Conservation (phyloP, 2,329 filamentous ascomycete genomes). For the Diaporthe nobilis region DNA sequence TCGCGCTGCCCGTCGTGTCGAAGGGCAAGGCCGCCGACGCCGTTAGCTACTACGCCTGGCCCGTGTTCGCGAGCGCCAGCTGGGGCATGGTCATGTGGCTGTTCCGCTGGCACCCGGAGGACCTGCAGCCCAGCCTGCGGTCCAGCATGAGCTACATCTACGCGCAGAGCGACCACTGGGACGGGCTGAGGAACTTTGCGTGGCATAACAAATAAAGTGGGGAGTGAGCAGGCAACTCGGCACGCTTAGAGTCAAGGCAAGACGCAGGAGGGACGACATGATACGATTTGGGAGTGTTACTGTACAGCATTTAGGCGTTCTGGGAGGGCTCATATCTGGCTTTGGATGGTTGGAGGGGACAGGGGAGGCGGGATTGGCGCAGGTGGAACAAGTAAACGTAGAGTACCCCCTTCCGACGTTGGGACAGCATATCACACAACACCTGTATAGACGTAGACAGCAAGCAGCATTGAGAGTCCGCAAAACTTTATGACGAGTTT, state of each 20-base stretch:
- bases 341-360: neutral
- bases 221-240: too few relatives aligned
- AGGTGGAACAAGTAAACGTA: neutral
- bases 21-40: slow-evolving; percentile 58
- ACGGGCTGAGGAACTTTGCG: slow-evolving; percentile 85
- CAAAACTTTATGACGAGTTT: neutral
- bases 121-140: slow-evolving; percentile 89
- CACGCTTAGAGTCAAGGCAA: neutral
- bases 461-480: neutral
- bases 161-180: slow-evolving; percentile 89
- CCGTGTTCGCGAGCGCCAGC: slow-evolving; percentile 88
- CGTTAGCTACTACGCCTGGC: slow-evolving; percentile 85
- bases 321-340: slow-evolving; percentile 18
- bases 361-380: neutral
- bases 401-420: neutral
- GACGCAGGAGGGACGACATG: neutral
- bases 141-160: slow-evolving; percentile 99
- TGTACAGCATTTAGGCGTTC: slow-evolving; percentile 21
- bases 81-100: slow-evolving; percentile 98
- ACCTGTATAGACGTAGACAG: slow-evolving; percentile 22
- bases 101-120: slow-evolving; percentile 92
- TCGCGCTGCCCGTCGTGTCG: slow-evolving; percentile 65
- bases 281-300: too few relatives aligned
- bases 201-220: slow-evolving; percentile 80
- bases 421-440: neutral